A percentile compares a stretch with the other conserved stretches of the same genome.
phyloP scores from a whole-genome alignment of 2,329 filamentous ascomycete species.

The Aureobasidium uvarum region DNA sequence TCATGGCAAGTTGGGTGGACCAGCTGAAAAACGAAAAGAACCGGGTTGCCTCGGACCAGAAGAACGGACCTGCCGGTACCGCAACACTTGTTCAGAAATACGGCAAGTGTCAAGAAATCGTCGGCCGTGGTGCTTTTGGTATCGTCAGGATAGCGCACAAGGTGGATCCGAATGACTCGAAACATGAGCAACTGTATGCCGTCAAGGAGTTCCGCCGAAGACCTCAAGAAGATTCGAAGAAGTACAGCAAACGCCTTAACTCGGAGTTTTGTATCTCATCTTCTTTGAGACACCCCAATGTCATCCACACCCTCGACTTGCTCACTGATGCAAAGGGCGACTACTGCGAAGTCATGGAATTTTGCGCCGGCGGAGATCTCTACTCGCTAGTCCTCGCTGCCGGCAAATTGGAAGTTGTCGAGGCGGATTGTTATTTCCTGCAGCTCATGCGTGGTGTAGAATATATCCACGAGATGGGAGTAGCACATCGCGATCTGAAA shows the following conservation, averaged over 20 bases:
- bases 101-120: conserved; percentile 95
- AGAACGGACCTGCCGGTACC: conserved; percentile 69
- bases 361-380: conserved; percentile 91
- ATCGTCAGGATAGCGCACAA: conserved; percentile 98
- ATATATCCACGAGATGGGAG: conserved; percentile 99
- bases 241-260: conserved; percentile 95
- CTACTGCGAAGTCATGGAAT: conserved; percentile 99
- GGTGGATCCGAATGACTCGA: conserved; percentile 73
- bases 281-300: conserved; percentile 91
- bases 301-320: conserved; percentile 95
- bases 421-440: conserved; percentile 98
- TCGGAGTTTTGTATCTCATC: conserved; percentile 99
- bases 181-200: conserved; percentile 84
- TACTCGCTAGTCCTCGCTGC: conserved; percentile 91
- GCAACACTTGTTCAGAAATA: conserved; percentile 91
- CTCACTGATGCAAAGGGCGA: conserved; percentile 95
- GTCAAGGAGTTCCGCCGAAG: conserved; percentile 97
- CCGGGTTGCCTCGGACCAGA: conserved; percentile 69
- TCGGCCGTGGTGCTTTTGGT: conserved; percentile 93
- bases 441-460: conserved; percentile 99
- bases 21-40: conserved; percentile 87
- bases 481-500: conserved; percentile 94
- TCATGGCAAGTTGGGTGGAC: conserved; percentile 96
- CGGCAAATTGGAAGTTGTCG: conserved; percentile 84
- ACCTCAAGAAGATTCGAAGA: conserved; percentile 92